Evolutionary conservation across 129 eudicot species (phyloP), one percentile per base, ranked within the genome.

Genomic region (Centaurea solstitialis): DNA sequence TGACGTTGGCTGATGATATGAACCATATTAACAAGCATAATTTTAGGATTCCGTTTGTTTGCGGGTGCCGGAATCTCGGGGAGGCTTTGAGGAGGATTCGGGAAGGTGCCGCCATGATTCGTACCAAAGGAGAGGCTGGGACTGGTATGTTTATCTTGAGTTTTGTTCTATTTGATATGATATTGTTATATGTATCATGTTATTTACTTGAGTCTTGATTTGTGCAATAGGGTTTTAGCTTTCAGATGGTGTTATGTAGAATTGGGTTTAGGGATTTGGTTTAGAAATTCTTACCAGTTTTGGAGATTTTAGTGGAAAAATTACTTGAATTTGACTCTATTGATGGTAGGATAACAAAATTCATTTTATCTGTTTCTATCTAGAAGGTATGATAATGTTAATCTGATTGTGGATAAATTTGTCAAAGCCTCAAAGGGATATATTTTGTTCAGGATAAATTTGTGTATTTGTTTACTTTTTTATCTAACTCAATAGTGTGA

Each of bases 101-200:
- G 3, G 86, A 83, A 67, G 86, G 86, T 1, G 86, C 86, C 28
- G 87, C 87, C 10, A 84, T 84, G 87, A 84, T 84, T 15, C 76
- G 87, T 5, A 84, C 87, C 7, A 84, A 84, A 9, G 87, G 87
- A 3, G 87, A 84, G 39, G 87, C 87, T 1, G 87, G 87, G 0
- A 84, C 87, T 1, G 87, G 78, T 74, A 74, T 73, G 33, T 38
- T 73, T 9, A 6, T 45, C 7, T 3, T 3, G 50, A 37, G n/a
- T 72, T 9, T 22, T 41, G 12, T 43, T 39, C 2, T 9, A 35
- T 41, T 9, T 0, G 76, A 57, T 9, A 18, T 72, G 38, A 1
- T 73, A 17, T 41, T 62, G 62, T 73, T 73, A 41, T 20, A 41
- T n/a, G 18, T 73, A 3, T 22, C 1, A 22, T 57, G 2, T n/a